Evolutionary conservation across 371 early-diverging fungal species (phyloP), one percentile per base, ranked within the genome.

Genomic region (Syncephalastrum contaminatum): DNA sequence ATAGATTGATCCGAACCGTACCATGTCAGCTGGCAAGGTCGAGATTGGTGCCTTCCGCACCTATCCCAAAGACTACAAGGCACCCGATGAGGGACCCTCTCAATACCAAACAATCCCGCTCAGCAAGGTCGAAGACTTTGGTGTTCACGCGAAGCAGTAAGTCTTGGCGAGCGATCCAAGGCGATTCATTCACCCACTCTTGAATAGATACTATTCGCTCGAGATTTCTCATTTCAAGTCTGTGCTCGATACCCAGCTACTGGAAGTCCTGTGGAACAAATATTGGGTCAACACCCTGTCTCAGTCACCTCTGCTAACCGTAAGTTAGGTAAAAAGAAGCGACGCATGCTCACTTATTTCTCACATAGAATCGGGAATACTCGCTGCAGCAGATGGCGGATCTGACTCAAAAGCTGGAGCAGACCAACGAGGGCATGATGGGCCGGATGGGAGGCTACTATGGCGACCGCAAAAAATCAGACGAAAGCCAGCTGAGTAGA

Each of bases 41-140:
- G 97, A 97, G 46, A 88, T 98, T 51, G 99, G 99, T 16, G 98
- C 98, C 13, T 98, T 98, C 75, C 82, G 99, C 56, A 96, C 99
- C 3, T 97, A 89, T 59, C 98, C 97, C 19, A 86, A 87, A 66
- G 89, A 84, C 7, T 91, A 91, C 73, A 90, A 86, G 74, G 78
- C 90, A 14, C 82, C 87, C 12, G 85, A 90, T 70, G 90, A 83
- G 42, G 82, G 81, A 8, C 83, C 81, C n/a, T 84, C 86, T 21
- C 87, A 87, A 64, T 88, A 86, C 63, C 88, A 89, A 58, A 83
- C 85, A 47, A 93, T 98, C 64, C 99, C 99, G 25, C 63, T 94
- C 45, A 82, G 80, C 78, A 98, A 98, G 63, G 93, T 96, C 61
- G 97, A 96, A 72, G 99, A 98, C 72, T 97, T 97, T 70, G 99